Evolutionary conservation across 192 early-diverging fungal species (phyloP), one percentile per base, ranked within the genome.

Genomic region (Thamnidium elegans): DNA sequence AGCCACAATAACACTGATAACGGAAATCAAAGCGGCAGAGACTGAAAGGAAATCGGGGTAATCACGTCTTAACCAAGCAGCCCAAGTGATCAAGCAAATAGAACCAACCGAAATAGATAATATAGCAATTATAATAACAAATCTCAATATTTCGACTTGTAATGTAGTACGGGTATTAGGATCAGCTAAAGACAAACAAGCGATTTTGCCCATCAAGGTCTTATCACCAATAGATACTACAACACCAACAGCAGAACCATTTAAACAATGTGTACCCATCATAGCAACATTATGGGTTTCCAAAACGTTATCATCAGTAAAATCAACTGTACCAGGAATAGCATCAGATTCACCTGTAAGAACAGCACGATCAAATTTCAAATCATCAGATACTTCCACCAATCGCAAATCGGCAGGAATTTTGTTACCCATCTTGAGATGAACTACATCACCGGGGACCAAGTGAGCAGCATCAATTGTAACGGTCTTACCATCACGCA

Each of bases 211-310:
- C 75, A 94, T 82, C 54, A 94, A 72, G 1, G 90, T 90, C 7
- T 80, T 71, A 61, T 91, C 89, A 14, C 91, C 94, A 19, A 84
- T 94, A 19, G 82, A 67, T 11, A 94, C 79, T 0, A 97, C 92
- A 9, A 94, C 72, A 55, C 87, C 93, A 3, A 74, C 78, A 59
- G 81, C 88, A 15, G 71, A 72, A 46, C 94, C 94, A 66, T 91
- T 82, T 4, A 87, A 82, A 17, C 92, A 83, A 52, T 84, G 77
- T 14, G 74, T 78, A 20, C 77, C 84, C 81, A 86, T 85, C 70
- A 97, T 84, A 30, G 87, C 92, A 66, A 97, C 79, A 64, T 95
- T 95, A 62, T 86, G 84, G 14, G 86, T 86, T 75, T 94, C 93
- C 32, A 93, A 69, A 53, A 86, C 83, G 62, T 88, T 90, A 4